A percentile compares a stretch with the other conserved stretches of the same genome.
Evolutionary conservation across 2,329 filamentous ascomycete species (phyloP).

Genomic region (Talaromyces piceae): DNA sequence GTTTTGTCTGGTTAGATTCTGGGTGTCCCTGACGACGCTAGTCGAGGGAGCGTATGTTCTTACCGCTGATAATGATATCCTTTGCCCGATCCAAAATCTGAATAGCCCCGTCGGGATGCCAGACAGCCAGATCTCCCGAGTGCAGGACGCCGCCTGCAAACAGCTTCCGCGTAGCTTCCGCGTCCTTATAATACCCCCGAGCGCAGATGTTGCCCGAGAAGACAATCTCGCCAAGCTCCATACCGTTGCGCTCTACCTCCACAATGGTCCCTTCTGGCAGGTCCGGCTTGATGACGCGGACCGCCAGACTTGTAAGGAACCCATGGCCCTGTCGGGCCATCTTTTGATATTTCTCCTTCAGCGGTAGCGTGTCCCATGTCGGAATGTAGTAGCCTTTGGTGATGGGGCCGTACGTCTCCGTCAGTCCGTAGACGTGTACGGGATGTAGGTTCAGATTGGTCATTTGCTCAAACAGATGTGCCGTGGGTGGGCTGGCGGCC

Average conservation of each 20-base stretch:
- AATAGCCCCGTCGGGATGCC: slow-evolving; percentile 81
- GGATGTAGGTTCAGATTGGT: slow-evolving; percentile 75
- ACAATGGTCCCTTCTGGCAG: slow-evolving; percentile 59
- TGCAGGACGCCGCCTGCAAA: slow-evolving; percentile 82
- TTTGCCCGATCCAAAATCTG: slow-evolving; percentile 93
- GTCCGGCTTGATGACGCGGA: slow-evolving; percentile 73
- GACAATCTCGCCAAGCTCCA: slow-evolving; percentile 76
- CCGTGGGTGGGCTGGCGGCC: slow-evolving; percentile 82
- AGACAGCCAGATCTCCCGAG: slow-evolving; percentile 86
- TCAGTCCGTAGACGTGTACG: slow-evolving; percentile 84
- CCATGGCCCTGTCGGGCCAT: slow-evolving; percentile 96
- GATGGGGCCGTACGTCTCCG: slow-evolving; percentile 89
- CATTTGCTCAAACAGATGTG: slow-evolving; percentile 92
- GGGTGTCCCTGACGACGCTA: too few relatives aligned
- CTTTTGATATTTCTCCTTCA: slow-evolving; percentile 70
- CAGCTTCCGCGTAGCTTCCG: slow-evolving; percentile 74
- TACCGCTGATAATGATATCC: slow-evolving; percentile 95
- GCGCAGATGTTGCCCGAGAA: slow-evolving; percentile 89
- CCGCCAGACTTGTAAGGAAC: slow-evolving; percentile 73
- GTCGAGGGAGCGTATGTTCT: slow-evolving; percentile 16
- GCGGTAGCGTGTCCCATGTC: slow-evolving; percentile 67
- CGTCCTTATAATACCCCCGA: slow-evolving; percentile 86
- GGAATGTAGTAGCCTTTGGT: slow-evolving; percentile 89
- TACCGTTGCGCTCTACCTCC: slow-evolving; percentile 62
- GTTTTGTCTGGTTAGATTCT: neutral